These are phyloP conservation scores for Raddia guianensis DNA, from an alignment of 176 grass and related monocot species.

Conservation along the genomic window DNA sequence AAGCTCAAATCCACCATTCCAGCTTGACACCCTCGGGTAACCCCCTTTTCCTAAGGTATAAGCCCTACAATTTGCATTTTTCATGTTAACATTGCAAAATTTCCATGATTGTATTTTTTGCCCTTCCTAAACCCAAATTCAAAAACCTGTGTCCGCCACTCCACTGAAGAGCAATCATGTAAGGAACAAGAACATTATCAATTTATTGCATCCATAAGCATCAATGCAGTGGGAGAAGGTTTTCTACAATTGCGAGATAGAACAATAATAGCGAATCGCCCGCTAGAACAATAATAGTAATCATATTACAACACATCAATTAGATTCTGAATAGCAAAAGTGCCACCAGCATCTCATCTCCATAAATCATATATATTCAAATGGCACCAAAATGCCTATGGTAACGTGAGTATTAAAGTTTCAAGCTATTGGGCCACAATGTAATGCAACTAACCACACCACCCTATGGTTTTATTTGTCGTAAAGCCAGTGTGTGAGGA, in stretches of 20 bases:
- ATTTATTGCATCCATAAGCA: neutral
- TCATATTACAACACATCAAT: conserved; percentile 4
- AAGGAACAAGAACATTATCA: neutral
- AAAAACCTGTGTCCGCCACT: too few relatives aligned
- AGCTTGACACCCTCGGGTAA: too few relatives aligned
- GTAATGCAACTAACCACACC: conserved; percentile 55
- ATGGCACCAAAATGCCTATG: neutral
- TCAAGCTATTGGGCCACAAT: neutral
- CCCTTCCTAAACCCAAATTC: too few relatives aligned
- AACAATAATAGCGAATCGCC: neutral
- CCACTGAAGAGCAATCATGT: neutral
- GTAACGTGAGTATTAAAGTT: neutral
- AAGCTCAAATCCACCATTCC: too few relatives aligned
- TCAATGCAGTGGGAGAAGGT: neutral
- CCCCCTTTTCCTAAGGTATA: too few relatives aligned
- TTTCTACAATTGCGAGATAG: neutral
- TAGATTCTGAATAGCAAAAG: neutral
- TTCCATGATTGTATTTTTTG: too few relatives aligned
- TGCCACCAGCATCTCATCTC: neutral
- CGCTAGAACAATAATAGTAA: neutral
- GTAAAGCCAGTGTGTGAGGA: conserved; percentile 52
- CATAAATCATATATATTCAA: neutral
- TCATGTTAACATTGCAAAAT: too few relatives aligned
- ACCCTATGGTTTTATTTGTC: conserved; percentile 72
- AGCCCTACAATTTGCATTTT: too few relatives aligned